Percentiles rank a stretch among this genome's conserved stretches.
Evolutionary conservation across 2,329 filamentous ascomycete species (phyloP).

Genomic region (Sporothrix sp.): DNA sequence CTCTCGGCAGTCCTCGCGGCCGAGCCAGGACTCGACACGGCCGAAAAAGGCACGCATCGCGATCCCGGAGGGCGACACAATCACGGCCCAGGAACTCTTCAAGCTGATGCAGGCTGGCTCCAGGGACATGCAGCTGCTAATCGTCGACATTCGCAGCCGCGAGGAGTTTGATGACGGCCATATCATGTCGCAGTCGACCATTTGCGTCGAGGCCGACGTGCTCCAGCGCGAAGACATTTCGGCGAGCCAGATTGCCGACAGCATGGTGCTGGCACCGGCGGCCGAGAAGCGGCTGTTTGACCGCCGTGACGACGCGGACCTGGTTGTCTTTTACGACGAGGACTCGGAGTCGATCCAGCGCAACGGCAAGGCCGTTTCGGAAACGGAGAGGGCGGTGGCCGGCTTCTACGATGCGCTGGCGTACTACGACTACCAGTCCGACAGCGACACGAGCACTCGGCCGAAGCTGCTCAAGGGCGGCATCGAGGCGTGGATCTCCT

Average conservation of each 20-base stretch:
- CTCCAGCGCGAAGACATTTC: slow-evolving; percentile 59
- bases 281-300: slow-evolving; percentile 68
- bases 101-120: slow-evolving; percentile 52
- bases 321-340: slow-evolving; percentile 88
- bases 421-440: slow-evolving; percentile 59
- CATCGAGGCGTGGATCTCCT: slow-evolving; percentile 73
- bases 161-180: slow-evolving; percentile 81
- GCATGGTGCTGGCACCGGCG: slow-evolving; percentile 60
- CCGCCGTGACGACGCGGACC: slow-evolving; percentile 63
- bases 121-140: slow-evolving; percentile 52
- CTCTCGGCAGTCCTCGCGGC: slow-evolving; percentile 20
- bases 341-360: slow-evolving; percentile 44
- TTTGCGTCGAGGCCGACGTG: slow-evolving; percentile 79
- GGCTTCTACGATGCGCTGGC: slow-evolving; percentile 70
- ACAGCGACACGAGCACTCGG: slow-evolving; percentile 30
- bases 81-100: slow-evolving; percentile 61
- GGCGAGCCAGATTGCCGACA: slow-evolving; percentile 52
- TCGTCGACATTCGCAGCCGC: slow-evolving; percentile 78
- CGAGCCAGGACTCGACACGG: slow-evolving; percentile 19
- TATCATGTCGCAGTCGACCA: slow-evolving; percentile 70
- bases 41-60: slow-evolving; percentile 32
- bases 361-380: slow-evolving; percentile 16
- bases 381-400: slow-evolving; percentile 46
- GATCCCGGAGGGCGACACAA: slow-evolving; percentile 44
- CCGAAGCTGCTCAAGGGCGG: slow-evolving; percentile 77